Conservation (phyloP, 257 asterid species). For the Ajuga chamaepitys region DNA sequence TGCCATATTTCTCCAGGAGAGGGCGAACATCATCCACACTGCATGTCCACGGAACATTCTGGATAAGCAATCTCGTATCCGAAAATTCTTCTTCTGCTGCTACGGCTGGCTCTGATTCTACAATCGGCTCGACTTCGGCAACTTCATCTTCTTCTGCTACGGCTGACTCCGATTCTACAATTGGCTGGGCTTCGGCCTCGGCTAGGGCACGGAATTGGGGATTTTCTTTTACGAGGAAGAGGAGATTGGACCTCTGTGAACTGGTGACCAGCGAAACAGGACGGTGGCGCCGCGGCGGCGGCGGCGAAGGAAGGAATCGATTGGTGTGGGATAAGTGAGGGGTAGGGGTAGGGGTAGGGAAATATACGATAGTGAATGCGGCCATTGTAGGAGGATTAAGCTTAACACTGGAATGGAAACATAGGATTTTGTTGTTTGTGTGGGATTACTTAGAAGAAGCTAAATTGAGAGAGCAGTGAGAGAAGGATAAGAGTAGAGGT, state of each 20-base stretch:
- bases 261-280: conserved; percentile 19
- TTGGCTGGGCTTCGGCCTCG: conserved; percentile 22
- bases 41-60: conserved; percentile 82
- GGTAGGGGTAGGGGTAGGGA: conserved; percentile 14
- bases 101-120: conserved; percentile 15
- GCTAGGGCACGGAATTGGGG: conserved; percentile 21
- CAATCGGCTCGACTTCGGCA: conserved; percentile 22
- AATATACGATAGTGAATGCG: conserved; percentile 20
- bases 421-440: not conserved
- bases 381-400: conserved; percentile 17
- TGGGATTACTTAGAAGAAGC: not conserved
- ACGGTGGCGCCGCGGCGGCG: not conserved
- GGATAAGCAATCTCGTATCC: conserved; percentile 52
- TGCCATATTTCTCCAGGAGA: conserved; percentile 56
- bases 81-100: conserved; percentile 32
- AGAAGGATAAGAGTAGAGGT: too few species aligned
- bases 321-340: conserved; percentile 12
- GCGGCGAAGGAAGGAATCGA: conserved; percentile 8
- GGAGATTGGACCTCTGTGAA: conserved; percentile 26
- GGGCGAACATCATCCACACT: conserved; percentile 68
- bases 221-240: conserved; percentile 17
- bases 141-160: too few species aligned
- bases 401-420: not conserved
- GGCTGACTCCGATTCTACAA: conserved; percentile 13
- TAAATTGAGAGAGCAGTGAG: too few species aligned